Percentiles rank a stretch among this genome's conserved stretches.
Conservation (phyloP, 2,329 filamentous ascomycete species). For the Colletotrichum sp. region DNA sequence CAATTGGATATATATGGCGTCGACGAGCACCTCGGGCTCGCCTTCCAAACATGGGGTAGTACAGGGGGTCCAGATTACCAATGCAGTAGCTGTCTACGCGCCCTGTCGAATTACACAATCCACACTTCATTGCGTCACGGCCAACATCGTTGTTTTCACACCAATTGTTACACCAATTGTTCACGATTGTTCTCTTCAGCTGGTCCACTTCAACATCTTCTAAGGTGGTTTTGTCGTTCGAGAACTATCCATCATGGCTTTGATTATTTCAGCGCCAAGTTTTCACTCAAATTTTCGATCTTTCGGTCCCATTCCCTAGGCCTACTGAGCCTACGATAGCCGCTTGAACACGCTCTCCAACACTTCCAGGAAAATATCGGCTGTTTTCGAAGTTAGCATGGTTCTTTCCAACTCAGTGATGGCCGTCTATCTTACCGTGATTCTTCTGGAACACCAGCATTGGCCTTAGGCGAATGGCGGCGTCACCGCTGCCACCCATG, state of each 20-base stretch:
- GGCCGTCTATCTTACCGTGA: conserved; percentile 74
- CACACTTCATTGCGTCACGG: background rate
- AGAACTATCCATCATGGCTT: background rate
- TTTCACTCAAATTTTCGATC: background rate
- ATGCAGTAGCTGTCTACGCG: background rate
- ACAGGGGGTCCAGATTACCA: background rate
- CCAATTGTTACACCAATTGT: background rate
- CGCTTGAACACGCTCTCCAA: background rate
- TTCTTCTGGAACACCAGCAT: conserved; percentile 94
- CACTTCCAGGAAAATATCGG: background rate
- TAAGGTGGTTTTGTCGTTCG: background rate
- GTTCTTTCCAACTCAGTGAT: background rate
- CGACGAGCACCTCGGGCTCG: background rate
- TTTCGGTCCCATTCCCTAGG: fast-evolving
- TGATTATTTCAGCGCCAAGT: background rate
- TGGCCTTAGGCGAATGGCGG: conserved; percentile 79
- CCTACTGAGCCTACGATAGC: background rate
- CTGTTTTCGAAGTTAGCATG: background rate
- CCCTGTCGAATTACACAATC: background rate
- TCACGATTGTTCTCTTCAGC: background rate
- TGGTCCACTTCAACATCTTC: background rate
- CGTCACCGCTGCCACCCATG: conserved; percentile 81
- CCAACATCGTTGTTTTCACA: background rate
- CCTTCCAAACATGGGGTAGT: background rate
- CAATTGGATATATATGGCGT: background rate